Evolutionary conservation across 2,329 filamentous ascomycete genomes (phyloP).

Genomic region (Neonectria neomacrospora): DNA sequence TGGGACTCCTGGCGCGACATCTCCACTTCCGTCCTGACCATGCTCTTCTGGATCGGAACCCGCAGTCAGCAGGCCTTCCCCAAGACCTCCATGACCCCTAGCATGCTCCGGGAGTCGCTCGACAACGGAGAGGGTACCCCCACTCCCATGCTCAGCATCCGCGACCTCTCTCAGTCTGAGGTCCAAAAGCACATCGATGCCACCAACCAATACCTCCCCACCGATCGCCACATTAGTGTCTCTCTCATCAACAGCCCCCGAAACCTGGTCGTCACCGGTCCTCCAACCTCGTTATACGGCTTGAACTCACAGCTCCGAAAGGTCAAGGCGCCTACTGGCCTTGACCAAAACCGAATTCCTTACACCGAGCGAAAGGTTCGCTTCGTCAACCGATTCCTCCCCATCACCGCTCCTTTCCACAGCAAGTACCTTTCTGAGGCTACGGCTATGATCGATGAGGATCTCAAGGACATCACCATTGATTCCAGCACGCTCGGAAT

Average conservation of each 20-base stretch:
- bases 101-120: constrained; percentile 89
- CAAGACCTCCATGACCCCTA: constrained; percentile 90
- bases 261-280: constrained; percentile 96
- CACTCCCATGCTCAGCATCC: constrained; percentile 97
- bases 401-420: constrained; percentile 98
- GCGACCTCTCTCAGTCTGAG: constrained; percentile 86
- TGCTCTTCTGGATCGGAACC: constrained; percentile 98
- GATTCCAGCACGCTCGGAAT: constrained; percentile 79
- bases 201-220: constrained; percentile 94
- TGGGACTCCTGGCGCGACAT: constrained; percentile 93
- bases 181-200: constrained; percentile 97
- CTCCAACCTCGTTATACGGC: constrained; percentile 95
- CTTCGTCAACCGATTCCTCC: constrained; percentile 96
- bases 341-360: constrained; percentile 94
- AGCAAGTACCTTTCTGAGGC: constrained; percentile 91
- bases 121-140: constrained; percentile 95
- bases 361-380: constrained; percentile 96
- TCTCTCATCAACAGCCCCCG: constrained; percentile 96
- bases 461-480: constrained; percentile 85
- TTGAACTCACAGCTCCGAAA: constrained; percentile 95
- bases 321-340: constrained; percentile 95
- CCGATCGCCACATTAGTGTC: constrained; percentile 92
- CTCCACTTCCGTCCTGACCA: constrained; percentile 82
- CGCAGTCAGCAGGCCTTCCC: constrained; percentile 98
- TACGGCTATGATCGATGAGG: constrained; percentile 83